A percentile compares a stretch with the other conserved stretches of the same genome.
Evolutionary conservation across 2,329 filamentous ascomycete species (phyloP).

Genomic region (Camillea tinctor): DNA sequence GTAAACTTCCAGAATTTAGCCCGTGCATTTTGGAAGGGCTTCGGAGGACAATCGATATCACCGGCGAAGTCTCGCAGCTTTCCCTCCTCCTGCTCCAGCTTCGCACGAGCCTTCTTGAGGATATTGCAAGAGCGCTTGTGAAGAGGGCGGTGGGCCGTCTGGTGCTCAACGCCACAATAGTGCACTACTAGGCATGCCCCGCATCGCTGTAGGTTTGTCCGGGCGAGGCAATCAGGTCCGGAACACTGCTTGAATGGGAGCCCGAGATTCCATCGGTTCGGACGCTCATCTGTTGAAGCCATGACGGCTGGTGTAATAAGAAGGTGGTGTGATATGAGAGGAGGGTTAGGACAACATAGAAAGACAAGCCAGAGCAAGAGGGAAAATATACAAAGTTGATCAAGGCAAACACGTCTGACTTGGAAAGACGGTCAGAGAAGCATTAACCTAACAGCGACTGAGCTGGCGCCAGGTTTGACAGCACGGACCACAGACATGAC

Average conservation of each 20-base stretch:
- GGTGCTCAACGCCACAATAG: constrained; percentile 22
- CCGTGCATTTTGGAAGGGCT: constrained; percentile 9
- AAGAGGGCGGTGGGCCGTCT: constrained; percentile 12
- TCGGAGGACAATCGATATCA: neutral
- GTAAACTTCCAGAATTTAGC: constrained; percentile 6
- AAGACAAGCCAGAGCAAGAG: too few species aligned
- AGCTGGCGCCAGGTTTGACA: too few species aligned
- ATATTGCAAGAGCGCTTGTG: constrained; percentile 19
- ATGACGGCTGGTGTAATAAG: neutral
- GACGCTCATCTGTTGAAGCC: neutral
- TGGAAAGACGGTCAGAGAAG: too few species aligned
- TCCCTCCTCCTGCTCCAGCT: constrained; percentile 7
- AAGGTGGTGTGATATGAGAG: too few species aligned
- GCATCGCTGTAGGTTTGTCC: constrained; percentile 16
- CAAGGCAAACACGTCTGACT: too few species aligned
- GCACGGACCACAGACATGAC: too few species aligned
- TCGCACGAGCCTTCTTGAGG: constrained; percentile 9
- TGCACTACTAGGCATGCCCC: constrained; percentile 13
- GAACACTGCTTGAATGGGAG: constrained; percentile 14
- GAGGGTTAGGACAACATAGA: too few species aligned
- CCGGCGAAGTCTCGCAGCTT: constrained; percentile 7
- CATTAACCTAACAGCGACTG: too few species aligned
- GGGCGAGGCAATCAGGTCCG: constrained; percentile 4
- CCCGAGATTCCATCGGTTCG: constrained; percentile 17
- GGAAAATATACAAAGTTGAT: too few species aligned